phyloP scores from a whole-genome alignment of 2,329 filamentous ascomycete genomes.

The Cadophora sp. region DNA sequence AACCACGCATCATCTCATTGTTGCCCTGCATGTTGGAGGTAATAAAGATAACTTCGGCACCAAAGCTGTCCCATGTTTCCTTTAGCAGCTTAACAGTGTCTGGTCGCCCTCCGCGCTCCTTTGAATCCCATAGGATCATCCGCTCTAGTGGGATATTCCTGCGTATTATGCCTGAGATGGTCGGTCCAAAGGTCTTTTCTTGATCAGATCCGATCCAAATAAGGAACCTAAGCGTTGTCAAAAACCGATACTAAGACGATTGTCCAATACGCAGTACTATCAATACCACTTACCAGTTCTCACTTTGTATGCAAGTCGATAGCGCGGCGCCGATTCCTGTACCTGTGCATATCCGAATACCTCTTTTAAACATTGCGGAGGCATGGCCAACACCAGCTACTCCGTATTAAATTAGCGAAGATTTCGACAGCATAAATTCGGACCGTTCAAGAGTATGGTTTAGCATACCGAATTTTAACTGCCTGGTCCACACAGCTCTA shows the following conservation, averaged over 20 bases:
- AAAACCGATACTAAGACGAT: slow-evolving; percentile 9
- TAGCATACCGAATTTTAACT: slow-evolving; percentile 50
- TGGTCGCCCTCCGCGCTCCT: slow-evolving; percentile 49
- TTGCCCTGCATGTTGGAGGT: slow-evolving; percentile 51
- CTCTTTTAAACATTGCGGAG: slow-evolving; percentile 52
- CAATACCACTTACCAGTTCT: slow-evolving; percentile 44
- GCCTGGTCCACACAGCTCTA: slow-evolving; percentile 50
- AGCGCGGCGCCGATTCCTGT: slow-evolving; percentile 52
- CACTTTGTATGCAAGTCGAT: slow-evolving; percentile 51
- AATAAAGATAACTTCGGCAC: slow-evolving; percentile 53
- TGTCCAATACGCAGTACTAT: neutral
- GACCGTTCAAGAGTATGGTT: slow-evolving; percentile 11
- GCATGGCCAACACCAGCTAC: slow-evolving; percentile 51
- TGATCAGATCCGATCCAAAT: slow-evolving; percentile 53
- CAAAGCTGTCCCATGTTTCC: slow-evolving; percentile 49
- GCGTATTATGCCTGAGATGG: slow-evolving; percentile 49
- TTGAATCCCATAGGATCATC: slow-evolving; percentile 53
- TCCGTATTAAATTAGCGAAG: slow-evolving; percentile 28
- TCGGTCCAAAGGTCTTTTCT: slow-evolving; percentile 51
- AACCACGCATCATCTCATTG: slow-evolving; percentile 53
- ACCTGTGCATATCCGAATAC: slow-evolving; percentile 51
- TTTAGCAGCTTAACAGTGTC: slow-evolving; percentile 49
- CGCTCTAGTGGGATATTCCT: slow-evolving; percentile 51
- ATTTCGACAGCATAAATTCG: slow-evolving; percentile 7
- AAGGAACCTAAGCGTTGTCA: slow-evolving; percentile 46